phyloP scores from a whole-genome alignment of 805 yeast genomes.

The Zygosaccharomyces gambellarensis region DNA sequence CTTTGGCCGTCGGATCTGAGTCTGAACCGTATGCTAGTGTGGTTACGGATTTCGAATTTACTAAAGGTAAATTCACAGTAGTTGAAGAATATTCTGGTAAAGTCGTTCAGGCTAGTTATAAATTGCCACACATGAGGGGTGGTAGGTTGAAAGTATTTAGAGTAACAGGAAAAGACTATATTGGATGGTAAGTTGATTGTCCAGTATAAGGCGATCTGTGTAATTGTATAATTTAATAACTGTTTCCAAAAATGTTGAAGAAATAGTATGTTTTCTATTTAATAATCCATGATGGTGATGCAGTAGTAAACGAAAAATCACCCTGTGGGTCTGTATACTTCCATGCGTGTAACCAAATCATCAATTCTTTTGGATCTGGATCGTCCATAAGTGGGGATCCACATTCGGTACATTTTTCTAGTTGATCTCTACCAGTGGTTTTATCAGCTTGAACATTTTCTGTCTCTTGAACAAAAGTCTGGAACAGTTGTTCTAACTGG shows the following conservation, averaged over 20 bases:
- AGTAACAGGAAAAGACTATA: conserved; percentile 63
- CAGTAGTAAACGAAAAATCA: conserved; percentile 39
- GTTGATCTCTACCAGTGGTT: conserved; percentile 5
- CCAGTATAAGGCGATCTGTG: not conserved
- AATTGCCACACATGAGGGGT: conserved; percentile 63
- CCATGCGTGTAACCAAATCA: conserved; percentile 34
- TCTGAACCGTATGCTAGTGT: conserved; percentile 53
- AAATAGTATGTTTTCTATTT: not conserved
- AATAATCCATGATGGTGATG: conserved; percentile 46
- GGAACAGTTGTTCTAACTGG: conserved; percentile 13
- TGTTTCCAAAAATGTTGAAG: not conserved
- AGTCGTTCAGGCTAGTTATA: conserved; percentile 57
- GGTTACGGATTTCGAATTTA: conserved; percentile 67
- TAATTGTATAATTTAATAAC: not conserved
- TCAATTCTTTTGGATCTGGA: conserved; percentile 27
- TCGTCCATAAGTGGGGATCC: conserved; percentile 22
- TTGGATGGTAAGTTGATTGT: conserved; percentile 54
- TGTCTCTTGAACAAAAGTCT: conserved; percentile 21
- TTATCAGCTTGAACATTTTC: conserved; percentile 37
- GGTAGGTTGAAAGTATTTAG: conserved; percentile 82
- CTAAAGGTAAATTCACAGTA: conserved; percentile 66
- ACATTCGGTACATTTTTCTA: conserved; percentile 26
- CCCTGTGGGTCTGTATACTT: conserved; percentile 32
- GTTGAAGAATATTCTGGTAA: conserved; percentile 53
- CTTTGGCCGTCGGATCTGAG: conserved; percentile 53